phyloP scores from a whole-genome alignment of 495 filamentous ascomycete species.

The Ascodesmis nigricans region DNA sequence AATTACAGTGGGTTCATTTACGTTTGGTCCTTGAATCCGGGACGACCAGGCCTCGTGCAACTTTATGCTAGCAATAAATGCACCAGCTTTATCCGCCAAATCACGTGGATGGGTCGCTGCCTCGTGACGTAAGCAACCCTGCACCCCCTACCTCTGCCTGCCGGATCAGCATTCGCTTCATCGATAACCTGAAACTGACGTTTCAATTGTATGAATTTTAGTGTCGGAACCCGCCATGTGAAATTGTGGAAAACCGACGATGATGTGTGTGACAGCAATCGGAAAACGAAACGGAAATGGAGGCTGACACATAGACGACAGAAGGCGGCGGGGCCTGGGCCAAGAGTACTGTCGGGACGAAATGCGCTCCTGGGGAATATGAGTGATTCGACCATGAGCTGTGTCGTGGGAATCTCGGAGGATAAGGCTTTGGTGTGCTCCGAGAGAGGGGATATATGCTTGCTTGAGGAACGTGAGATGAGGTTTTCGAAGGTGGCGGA shows the following conservation, averaged over 20 bases:
- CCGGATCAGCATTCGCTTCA: too few relatives aligned
- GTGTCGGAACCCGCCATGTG: slow-evolving; percentile 69
- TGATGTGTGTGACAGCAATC: slow-evolving; percentile 20
- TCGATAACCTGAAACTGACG: too few relatives aligned
- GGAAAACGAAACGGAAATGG: slow-evolving; percentile 23
- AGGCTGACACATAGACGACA: slow-evolving; percentile 23
- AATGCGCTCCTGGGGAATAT: slow-evolving; percentile 55
- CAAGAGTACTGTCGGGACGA: slow-evolving; percentile 36
- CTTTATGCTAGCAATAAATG: slow-evolving; percentile 88
- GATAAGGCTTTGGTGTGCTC: slow-evolving; percentile 47
- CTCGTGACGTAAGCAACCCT: slow-evolving; percentile 37
- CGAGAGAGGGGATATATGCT: slow-evolving; percentile 48
- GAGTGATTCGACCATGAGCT: slow-evolving; percentile 63
- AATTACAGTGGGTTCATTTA: slow-evolving; percentile 52
- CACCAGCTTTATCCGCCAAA: slow-evolving; percentile 56
- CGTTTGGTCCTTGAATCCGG: slow-evolving; percentile 65
- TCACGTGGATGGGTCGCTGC: slow-evolving; percentile 65
- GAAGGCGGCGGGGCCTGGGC: slow-evolving; percentile 26
- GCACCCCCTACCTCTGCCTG: too few relatives aligned
- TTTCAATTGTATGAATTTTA: slow-evolving; percentile 25
- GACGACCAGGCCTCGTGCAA: slow-evolving; percentile 52
- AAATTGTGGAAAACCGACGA: slow-evolving; percentile 82
- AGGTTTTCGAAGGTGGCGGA: slow-evolving; percentile 39
- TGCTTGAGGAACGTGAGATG: slow-evolving; percentile 56
- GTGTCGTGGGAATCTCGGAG: slow-evolving; percentile 50